Evolutionary conservation across 1,284 basidiomycete genomes (phyloP), one percentile per base, ranked within the genome.

Genomic region (Apiotrichum veenhuisii): DNA sequence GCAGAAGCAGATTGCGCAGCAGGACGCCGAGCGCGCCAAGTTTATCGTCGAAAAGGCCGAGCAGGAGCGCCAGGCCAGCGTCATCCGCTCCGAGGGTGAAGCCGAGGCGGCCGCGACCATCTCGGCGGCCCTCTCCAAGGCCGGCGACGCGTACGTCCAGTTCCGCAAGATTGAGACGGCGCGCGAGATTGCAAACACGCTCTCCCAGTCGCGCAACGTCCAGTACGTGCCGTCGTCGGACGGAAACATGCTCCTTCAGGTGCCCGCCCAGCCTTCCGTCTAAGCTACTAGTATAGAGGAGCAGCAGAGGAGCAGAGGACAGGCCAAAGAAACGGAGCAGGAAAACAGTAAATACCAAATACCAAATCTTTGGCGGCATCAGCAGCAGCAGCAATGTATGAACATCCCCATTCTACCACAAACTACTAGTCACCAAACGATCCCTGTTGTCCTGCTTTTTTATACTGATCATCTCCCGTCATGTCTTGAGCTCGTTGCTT

Each of bases 1-100:
- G 80, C 94, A 95, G 59, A 98, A 98, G 78, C 75, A 77, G 57
- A 76, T 76, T 53, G 73, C 73, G 10, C 74, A 77, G 66, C 77
- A 77, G 89, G 93, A 96, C 79, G 94, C 94, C 59, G 96, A 99
- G 80, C 85, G 96, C 46, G 95, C 95, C 62, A 98, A 96, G 78
- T 98, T 98, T 77, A 90, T 98, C 64, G 95, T 99, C 63, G 96
- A 99, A 56, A 74, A 75, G 59, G 92, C 96, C 36, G 95, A 98
- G 77, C 96, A 99, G 87, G 96, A 98, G 78, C 87, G 94, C 57
- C 95, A 98, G 81, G 96, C 95, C 1, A 87, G 91, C 8, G 94
- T 99, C 63, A 97, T 99, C 63, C 86, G 96, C 55, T 94, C 96
- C 2, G 95, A 99, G 77, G 96, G 96, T 60, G 95, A 99, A 80